A percentile compares a stretch with the other conserved stretches of the same genome.
Conservation (phyloP, 352 stramenopile species). For the Phytophthora podocarpi region DNA sequence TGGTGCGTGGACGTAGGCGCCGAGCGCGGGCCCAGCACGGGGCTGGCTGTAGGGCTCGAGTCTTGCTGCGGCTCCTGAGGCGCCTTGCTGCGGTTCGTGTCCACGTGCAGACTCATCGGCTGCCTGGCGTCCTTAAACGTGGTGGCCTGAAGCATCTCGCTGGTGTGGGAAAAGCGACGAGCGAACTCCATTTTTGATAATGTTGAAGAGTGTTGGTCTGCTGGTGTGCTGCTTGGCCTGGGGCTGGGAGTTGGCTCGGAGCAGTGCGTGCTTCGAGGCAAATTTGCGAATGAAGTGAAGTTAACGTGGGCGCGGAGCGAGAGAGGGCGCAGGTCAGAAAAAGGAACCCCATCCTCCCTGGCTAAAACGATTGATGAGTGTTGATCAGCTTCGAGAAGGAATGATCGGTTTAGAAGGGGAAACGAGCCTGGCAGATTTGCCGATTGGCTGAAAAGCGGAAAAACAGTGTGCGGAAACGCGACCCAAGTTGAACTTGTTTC, state of each 20-base stretch:
- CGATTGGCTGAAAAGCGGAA: slow-evolving; percentile 25
- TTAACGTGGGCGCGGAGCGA: slow-evolving; percentile 9
- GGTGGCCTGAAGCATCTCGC: slow-evolving; percentile 38
- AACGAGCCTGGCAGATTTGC: background rate
- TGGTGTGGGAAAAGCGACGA: slow-evolving; percentile 40
- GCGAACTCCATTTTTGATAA: slow-evolving; percentile 41
- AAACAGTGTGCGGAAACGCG: no score
- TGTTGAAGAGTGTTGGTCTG: slow-evolving; percentile 8
- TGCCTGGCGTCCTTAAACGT: slow-evolving; percentile 33
- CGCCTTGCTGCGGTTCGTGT: slow-evolving; percentile 47
- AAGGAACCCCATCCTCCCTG: slow-evolving; percentile 20
- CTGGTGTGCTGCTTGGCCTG: slow-evolving; percentile 11
- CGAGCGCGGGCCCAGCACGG: slow-evolving; percentile 25
- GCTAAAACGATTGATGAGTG: slow-evolving; percentile 11
- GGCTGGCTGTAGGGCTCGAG: slow-evolving; percentile 24
- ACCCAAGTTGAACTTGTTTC: slow-evolving; percentile 4
- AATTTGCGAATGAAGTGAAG: slow-evolving; percentile 45
- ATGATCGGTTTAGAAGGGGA: slow-evolving; percentile 1
- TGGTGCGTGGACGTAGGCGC: slow-evolving; percentile 38
- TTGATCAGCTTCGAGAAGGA: slow-evolving; percentile 16
- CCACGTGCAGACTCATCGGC: slow-evolving; percentile 42
- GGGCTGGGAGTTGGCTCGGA: slow-evolving; percentile 12
- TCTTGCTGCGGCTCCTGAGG: slow-evolving; percentile 28
- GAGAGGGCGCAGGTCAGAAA: slow-evolving; percentile 20
- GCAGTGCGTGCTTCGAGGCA: slow-evolving; percentile 21